Evolutionary conservation across 2,329 filamentous ascomycete genomes (phyloP).

Genomic region (Cercospora brassicicola): DNA sequence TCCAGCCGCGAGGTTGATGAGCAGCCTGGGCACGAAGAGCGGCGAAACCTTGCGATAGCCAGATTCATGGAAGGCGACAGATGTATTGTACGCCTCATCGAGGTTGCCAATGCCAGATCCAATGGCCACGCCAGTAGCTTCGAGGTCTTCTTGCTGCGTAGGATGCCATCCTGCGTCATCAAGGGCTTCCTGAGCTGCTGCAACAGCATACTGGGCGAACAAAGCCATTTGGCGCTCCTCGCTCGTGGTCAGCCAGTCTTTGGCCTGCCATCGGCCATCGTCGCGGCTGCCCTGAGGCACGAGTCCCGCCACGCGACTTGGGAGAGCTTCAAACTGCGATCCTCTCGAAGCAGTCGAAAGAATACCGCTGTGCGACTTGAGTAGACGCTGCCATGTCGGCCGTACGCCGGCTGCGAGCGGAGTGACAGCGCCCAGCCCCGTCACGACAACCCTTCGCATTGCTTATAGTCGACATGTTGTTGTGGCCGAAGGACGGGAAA

Average conservation of each 20-base stretch:
- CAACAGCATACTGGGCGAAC: conserved; percentile 89
- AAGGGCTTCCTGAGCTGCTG: conserved; percentile 81
- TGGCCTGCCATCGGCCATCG: conserved; percentile 49
- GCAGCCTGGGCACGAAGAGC: conserved; percentile 84
- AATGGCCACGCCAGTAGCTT: conserved; percentile 84
- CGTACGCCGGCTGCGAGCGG: conserved; percentile 51
- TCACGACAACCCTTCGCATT: conserved; percentile 54
- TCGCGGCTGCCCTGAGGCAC: conserved; percentile 61
- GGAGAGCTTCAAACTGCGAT: conserved; percentile 67
- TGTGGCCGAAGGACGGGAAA: background rate
- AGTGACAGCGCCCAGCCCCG: conserved; percentile 52
- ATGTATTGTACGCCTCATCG: conserved; percentile 84
- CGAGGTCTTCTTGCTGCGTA: conserved; percentile 59
- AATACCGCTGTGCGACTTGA: conserved; percentile 79
- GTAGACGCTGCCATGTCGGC: conserved; percentile 75
- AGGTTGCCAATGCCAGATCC: conserved; percentile 95
- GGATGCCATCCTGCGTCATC: conserved; percentile 77
- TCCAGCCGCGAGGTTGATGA: conserved; percentile 93
- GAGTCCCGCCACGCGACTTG: conserved; percentile 80
- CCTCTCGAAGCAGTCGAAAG: conserved; percentile 67
- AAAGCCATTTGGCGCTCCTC: conserved; percentile 78
- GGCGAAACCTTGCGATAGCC: conserved; percentile 93
- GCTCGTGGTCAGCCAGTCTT: conserved; percentile 51
- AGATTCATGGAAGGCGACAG: conserved; percentile 69
- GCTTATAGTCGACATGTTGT: conserved; percentile 27